Percentiles rank a stretch among this genome's conserved stretches.
These are phyloP conservation scores for Penicillium capsulatum DNA, from an alignment of 2,329 filamentous ascomycete species.

Conservation along the genomic window DNA sequence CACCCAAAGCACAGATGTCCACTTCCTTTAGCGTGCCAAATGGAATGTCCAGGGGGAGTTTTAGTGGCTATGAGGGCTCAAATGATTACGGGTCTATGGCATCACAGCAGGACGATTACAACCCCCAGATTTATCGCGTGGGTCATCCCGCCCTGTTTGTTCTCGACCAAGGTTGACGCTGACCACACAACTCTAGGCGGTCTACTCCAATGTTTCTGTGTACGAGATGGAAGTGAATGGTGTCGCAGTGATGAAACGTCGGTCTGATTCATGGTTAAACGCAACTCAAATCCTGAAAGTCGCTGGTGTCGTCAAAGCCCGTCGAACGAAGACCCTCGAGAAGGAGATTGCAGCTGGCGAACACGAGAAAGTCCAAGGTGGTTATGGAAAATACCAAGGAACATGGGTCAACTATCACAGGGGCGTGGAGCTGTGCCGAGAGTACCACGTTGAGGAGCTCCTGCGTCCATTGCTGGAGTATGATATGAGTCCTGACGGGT, in stretches of 20 bases:
- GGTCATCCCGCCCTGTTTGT: conserved; percentile 12
- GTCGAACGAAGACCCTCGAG: conserved; percentile 94
- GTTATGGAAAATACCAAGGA: conserved; percentile 97
- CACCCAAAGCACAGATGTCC: conserved; percentile 43
- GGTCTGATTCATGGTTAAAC: conserved; percentile 94
- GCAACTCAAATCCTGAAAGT: conserved; percentile 98
- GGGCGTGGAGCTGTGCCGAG: conserved; percentile 83
- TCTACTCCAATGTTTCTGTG: conserved; percentile 92
- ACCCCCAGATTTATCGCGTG: conserved; percentile 49
- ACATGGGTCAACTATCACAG: conserved; percentile 97
- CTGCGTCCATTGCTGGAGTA: conserved; percentile 49
- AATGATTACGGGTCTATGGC: conserved; percentile 40
- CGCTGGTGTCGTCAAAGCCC: conserved; percentile 93
- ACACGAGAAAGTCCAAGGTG: conserved; percentile 97
- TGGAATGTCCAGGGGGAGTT: conserved; percentile 34
- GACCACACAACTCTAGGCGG: conserved; percentile 53
- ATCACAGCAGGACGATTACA: conserved; percentile 38
- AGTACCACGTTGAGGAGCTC: conserved; percentile 55
- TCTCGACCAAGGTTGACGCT: conserved; percentile 6
- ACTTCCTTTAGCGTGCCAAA: conserved; percentile 39
- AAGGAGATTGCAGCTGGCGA: conserved; percentile 96
- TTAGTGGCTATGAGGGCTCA: conserved; percentile 39
- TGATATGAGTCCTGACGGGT: conserved; percentile 49
- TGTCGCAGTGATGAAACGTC: conserved; percentile 90
- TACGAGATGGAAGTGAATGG: conserved; percentile 98